Conservation (phyloP, 2,329 filamentous ascomycete genomes). For the Aspergillus vadensis region DNA sequence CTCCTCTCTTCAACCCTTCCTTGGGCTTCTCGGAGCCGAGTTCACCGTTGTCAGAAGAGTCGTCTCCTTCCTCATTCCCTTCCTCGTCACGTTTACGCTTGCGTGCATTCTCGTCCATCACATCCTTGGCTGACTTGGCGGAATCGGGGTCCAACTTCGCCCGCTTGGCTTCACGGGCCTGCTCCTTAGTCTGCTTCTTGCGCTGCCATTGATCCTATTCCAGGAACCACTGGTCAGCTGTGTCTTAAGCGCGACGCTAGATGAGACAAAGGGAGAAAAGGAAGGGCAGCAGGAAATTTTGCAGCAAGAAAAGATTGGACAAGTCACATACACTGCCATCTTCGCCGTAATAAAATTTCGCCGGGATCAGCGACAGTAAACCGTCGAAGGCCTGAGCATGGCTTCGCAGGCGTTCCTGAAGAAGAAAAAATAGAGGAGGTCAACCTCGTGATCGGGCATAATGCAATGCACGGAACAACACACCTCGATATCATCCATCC, state of each 20-base stretch:
- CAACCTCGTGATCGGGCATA: constrained; percentile 23
- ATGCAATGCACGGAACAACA: constrained; percentile 22
- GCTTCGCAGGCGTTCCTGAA: constrained; percentile 52
- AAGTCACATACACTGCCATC: constrained; percentile 72
- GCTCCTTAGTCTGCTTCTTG: constrained; percentile 93
- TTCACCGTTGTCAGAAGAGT: constrained; percentile 48
- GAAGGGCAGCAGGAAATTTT: constrained; percentile 6
- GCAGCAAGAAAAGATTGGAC: constrained; percentile 16
- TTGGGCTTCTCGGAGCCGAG: constrained; percentile 54
- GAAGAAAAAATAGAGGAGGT: constrained; percentile 26
- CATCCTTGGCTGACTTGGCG: constrained; percentile 86
- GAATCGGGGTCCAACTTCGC: constrained; percentile 91
- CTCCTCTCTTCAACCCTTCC: constrained; percentile 60
- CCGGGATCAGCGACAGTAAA: constrained; percentile 81
- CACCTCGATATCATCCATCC: constrained; percentile 46
- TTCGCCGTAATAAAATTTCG: constrained; percentile 86
- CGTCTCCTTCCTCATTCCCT: constrained; percentile 39
- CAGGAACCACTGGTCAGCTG: constrained; percentile 21
- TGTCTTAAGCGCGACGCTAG: constrained; percentile 18
- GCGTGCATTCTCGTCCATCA: constrained; percentile 79
- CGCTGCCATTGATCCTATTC: constrained; percentile 85
- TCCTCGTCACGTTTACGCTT: constrained; percentile 78
- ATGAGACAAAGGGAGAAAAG: constrained; percentile 16
- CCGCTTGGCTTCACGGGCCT: constrained; percentile 77
- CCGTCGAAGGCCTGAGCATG: constrained; percentile 79